phyloP scores from a whole-genome alignment of 345 rosid species.

The Brassica cretica region DNA sequence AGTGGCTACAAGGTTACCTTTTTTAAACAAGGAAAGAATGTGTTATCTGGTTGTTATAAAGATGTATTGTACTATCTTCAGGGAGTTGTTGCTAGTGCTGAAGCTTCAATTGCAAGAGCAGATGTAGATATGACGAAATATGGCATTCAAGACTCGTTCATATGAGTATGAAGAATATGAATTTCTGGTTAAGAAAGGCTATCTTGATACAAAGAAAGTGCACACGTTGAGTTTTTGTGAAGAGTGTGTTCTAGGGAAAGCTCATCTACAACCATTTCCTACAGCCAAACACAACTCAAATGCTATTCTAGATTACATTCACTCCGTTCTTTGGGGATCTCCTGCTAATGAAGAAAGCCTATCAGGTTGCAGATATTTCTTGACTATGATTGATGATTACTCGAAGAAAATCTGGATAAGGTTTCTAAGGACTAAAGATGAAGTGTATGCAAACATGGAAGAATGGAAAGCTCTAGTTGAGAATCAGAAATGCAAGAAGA shows the following conservation, averaged over 20 bases:
- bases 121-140: neutral
- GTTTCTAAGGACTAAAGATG: neutral
- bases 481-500: neutral
- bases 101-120: neutral
- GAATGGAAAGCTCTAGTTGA: neutral
- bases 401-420: neutral
- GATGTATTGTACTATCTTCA: neutral
- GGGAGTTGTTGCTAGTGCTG: neutral
- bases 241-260: neutral
- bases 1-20: neutral
- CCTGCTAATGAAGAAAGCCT: neutral
- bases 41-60: neutral
- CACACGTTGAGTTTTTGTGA: neutral
- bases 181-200: neutral
- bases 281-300: neutral
- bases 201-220: neutral
- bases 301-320: neutral
- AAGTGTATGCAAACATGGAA: neutral
- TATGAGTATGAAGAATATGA: neutral
- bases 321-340: neutral
- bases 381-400: neutral
- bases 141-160: neutral
- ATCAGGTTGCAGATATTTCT: neutral
- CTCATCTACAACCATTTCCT: neutral
- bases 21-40: neutral